Evolutionary conservation across 306 rosid species (phyloP).

Genomic region (Corylus americana): DNA sequence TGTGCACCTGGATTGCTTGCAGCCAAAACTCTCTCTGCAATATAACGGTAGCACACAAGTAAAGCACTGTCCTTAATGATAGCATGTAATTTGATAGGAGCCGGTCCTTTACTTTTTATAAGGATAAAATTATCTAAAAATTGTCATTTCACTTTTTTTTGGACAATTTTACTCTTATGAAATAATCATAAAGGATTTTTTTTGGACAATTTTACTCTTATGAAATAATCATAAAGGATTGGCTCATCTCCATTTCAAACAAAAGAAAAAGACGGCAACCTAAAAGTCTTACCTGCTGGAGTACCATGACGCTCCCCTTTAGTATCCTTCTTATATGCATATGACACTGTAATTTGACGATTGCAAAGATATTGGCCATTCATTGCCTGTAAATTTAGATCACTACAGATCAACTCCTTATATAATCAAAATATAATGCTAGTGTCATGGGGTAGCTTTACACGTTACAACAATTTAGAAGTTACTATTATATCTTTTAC

Average conservation of each 20-base stretch:
- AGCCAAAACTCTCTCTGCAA: slow-evolving; percentile 95
- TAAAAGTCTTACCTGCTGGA: slow-evolving; percentile 77
- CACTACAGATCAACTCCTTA: not conserved
- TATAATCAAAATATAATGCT: not conserved
- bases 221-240: no score
- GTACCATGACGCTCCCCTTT: slow-evolving; percentile 44
- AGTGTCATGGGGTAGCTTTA: slow-evolving; percentile 2
- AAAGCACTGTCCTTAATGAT: not conserved
- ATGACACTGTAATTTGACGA: slow-evolving; percentile 97
- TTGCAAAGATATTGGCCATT: slow-evolving; percentile 97
- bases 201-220: not conserved
- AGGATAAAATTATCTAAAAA: no score
- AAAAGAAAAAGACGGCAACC: not conserved
- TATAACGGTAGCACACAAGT: slow-evolving; percentile 16
- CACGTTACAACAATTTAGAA: not conserved
- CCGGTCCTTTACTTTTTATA: no score
- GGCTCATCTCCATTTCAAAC: no score
- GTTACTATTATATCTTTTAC: not conserved
- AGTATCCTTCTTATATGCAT: slow-evolving; percentile 61
- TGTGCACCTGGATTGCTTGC: slow-evolving; percentile 84
- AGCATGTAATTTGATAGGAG: not conserved
- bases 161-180: not conserved
- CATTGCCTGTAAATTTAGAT: slow-evolving; percentile 65
- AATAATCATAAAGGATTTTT: no score
- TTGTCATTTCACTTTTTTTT: no score